Evolutionary conservation across 768 basidiomycete genomes (phyloP), one percentile per base, ranked within the genome.

Genomic region (Kondoa malvinella): DNA sequence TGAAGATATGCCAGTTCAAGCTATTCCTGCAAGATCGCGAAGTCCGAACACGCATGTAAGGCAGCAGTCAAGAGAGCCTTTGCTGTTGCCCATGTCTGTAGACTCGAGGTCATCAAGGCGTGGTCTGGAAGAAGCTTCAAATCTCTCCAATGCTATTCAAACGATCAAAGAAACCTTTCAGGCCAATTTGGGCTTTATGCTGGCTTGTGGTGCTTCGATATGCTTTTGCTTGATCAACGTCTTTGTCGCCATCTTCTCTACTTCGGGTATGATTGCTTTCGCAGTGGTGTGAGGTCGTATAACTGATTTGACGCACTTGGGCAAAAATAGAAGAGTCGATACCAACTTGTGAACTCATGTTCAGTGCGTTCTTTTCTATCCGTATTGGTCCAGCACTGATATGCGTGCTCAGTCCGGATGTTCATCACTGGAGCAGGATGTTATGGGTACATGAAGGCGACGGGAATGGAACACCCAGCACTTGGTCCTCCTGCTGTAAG

Each of bases 401-500:
- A n/a, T n/a, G n/a, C n/a, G n/a, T 50, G 21, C 40, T 21, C 40
- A 50, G 40, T 32, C 3, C 61, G 61, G n/a, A 63, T 63, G 61
- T 12, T 27, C 29, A 17, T 27, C 27, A 63, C 61, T 63, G 62
- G 62, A 32, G 16, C 17, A 3, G 62, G 62, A 21, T 59, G 58
- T 29, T 59, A 59, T 59, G 58, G 58, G 15, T 26, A 70, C 66
- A 1, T 65, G 68, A 26, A 33, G 1, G 56, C 56, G 64, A 30
- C 64, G 17, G 29, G 61, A 3, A 29, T 65, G 12, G 64, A 65
- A 27, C 32, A 89, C 73, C 86, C 87, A 0, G 75, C 85, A 31
- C 72, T 85, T 0, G 88, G 87, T 0, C 88, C 88, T 0, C 83
- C 84, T 58, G 86, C 81, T 1, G 82, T 89, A 2, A 80, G 87